Evolutionary conservation across 768 basidiomycete genomes (phyloP).

Genomic region (Obba rivulosa): DNA sequence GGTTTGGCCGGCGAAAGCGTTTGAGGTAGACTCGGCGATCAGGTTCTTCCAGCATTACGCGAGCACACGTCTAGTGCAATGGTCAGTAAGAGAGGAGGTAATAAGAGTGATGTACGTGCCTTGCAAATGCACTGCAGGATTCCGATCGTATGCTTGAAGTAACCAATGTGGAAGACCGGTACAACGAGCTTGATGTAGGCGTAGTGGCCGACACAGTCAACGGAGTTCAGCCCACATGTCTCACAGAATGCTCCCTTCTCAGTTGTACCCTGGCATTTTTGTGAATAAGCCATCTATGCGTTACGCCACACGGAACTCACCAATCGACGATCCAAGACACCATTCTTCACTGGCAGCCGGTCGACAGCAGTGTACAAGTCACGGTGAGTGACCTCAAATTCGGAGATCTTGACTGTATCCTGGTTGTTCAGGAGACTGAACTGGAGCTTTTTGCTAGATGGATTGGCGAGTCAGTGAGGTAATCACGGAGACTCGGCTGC

Average conservation of each 20-base stretch:
- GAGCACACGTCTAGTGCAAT: constrained; percentile 70
- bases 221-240: constrained; percentile 87
- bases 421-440: constrained; percentile 92
- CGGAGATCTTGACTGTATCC: constrained; percentile 92
- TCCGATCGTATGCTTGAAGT: constrained; percentile 91
- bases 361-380: constrained; percentile 86
- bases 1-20: constrained; percentile 83
- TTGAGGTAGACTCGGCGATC: constrained; percentile 81
- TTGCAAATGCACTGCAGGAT: constrained; percentile 98
- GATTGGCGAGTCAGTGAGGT: not conserved
- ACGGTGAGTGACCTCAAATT: constrained; percentile 91
- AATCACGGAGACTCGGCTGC: not conserved
- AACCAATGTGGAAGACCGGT: constrained; percentile 98
- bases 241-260: constrained; percentile 92
- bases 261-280: constrained; percentile 70
- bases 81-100: not conserved
- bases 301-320: constrained; percentile 32
- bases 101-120: constrained; percentile 37
- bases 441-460: constrained; percentile 83
- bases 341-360: constrained; percentile 82
- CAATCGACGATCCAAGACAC: constrained; percentile 87
- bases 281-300: constrained; percentile 19
- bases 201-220: constrained; percentile 97
- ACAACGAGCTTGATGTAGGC: constrained; percentile 97
- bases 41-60: constrained; percentile 82